phyloP scores from a whole-genome alignment of 345 rosid species.

The Draba incana region DNA sequence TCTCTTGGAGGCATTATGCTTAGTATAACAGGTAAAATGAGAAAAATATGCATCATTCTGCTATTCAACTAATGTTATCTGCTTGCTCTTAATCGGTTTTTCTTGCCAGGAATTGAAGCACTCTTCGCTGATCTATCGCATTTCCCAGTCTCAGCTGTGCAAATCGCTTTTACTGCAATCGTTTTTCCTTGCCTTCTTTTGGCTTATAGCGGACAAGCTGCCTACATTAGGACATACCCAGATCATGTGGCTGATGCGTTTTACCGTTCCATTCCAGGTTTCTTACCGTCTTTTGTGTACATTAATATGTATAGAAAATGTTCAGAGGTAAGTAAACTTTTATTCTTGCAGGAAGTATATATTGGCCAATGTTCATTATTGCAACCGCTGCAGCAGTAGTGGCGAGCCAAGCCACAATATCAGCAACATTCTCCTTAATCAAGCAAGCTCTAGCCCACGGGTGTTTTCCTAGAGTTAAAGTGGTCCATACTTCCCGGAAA shows the following conservation, averaged over 20 bases:
- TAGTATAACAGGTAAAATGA: slow-evolving; percentile 66
- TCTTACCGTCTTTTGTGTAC: background rate
- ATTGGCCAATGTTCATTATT: slow-evolving; percentile 84
- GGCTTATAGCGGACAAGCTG: slow-evolving; percentile 92
- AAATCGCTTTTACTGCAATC: slow-evolving; percentile 69
- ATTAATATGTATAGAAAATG: background rate
- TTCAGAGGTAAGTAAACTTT: background rate
- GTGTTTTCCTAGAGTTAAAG: slow-evolving; percentile 88
- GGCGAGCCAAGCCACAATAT: slow-evolving; percentile 89
- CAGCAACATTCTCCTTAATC: slow-evolving; percentile 87
- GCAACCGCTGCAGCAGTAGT: slow-evolving; percentile 78
- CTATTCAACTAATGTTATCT: background rate
- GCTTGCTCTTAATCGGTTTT: background rate
- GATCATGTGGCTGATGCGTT: slow-evolving; percentile 62
- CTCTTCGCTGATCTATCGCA: slow-evolving; percentile 92
- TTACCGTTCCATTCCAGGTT: slow-evolving; percentile 76
- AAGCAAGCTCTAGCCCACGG: slow-evolving; percentile 90
- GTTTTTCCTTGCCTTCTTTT: slow-evolving; percentile 85
- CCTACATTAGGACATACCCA: slow-evolving; percentile 72
- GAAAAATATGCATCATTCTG: background rate
- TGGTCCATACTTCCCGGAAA: slow-evolving; percentile 76
- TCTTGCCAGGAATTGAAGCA: slow-evolving; percentile 74
- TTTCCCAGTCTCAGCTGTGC: slow-evolving; percentile 57
- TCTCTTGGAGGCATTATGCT: slow-evolving; percentile 84
- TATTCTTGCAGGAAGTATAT: slow-evolving; percentile 44